Percentiles rank a stretch among this genome's conserved stretches.
phyloP scores from a whole-genome alignment of 1,284 basidiomycete genomes.

The Albatrellus sp. region DNA sequence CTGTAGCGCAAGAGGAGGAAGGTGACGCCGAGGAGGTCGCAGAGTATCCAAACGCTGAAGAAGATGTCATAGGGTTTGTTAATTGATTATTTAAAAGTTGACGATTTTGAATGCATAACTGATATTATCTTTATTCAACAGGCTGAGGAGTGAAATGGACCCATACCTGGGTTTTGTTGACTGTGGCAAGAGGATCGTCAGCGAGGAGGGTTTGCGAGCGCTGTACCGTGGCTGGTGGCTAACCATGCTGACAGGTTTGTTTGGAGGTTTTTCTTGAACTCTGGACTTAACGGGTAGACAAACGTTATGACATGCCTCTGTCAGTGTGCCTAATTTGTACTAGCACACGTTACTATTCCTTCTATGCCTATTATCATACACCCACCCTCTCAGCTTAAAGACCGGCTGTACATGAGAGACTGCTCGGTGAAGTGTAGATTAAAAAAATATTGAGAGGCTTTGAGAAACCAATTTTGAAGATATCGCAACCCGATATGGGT shows the following conservation, averaged over 20 bases:
- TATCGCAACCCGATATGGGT: too few relatives aligned
- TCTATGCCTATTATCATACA: not conserved
- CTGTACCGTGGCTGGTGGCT: slow-evolving; percentile 86
- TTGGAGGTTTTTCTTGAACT: slow-evolving; percentile 11
- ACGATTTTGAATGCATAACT: not conserved
- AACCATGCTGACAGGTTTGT: slow-evolving; percentile 41
- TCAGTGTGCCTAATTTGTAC: too few relatives aligned
- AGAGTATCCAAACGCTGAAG: slow-evolving; percentile 65
- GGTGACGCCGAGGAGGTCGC: slow-evolving; percentile 51
- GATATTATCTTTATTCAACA: slow-evolving; percentile 15
- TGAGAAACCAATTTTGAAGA: too few relatives aligned
- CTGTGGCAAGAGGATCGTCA: slow-evolving; percentile 67
- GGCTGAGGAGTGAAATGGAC: slow-evolving; percentile 71
- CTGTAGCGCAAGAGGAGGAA: slow-evolving; percentile 59
- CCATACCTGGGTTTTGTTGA: slow-evolving; percentile 77
- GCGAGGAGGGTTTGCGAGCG: slow-evolving; percentile 71
- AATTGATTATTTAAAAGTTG: too few relatives aligned
- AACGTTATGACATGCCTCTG: too few relatives aligned
- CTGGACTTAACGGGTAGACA: not conserved
- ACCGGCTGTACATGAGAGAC: too few relatives aligned
- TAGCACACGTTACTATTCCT: not conserved
- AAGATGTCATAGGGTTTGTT: slow-evolving; percentile 78
- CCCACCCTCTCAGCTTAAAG: not conserved
- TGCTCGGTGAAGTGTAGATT: too few relatives aligned
- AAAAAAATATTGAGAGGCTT: too few relatives aligned